These are phyloP conservation scores for Cenococcum geophilum DNA, from an alignment of 495 filamentous ascomycete species.

Conservation along the genomic window DNA sequence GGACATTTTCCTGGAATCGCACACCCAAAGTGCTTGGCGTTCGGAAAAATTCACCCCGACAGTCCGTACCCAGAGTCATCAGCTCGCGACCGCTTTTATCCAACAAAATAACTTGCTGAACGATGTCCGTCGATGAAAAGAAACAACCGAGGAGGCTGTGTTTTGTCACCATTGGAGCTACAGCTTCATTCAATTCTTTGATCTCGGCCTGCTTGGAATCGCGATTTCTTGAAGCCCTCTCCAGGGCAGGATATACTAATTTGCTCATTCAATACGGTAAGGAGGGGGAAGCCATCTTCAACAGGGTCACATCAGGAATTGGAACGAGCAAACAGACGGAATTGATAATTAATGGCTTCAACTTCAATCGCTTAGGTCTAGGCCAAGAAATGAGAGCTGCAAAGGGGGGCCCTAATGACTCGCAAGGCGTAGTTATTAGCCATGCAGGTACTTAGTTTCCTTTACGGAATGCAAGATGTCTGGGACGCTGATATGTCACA, in stretches of 20 bases:
- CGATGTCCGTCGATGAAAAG: neutral
- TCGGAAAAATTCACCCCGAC: neutral
- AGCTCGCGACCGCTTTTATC: neutral
- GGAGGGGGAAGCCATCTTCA: conserved; percentile 45
- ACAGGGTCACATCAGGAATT: conserved; percentile 21
- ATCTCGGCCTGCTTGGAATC: conserved; percentile 57
- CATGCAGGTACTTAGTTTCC: conserved; percentile 64
- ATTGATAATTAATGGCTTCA: conserved; percentile 57
- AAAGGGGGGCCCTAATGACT: conserved; percentile 34
- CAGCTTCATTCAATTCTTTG: conserved; percentile 70
- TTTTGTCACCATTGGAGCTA: conserved; percentile 89
- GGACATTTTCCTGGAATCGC: neutral
- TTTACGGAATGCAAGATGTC: neutral
- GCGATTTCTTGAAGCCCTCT: conserved; percentile 54
- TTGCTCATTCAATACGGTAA: conserved; percentile 74
- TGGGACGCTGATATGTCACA: neutral
- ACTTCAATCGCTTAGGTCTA: conserved; percentile 56
- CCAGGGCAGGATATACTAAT: conserved; percentile 51
- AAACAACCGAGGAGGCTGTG: conserved; percentile 43
- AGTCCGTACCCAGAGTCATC: neutral
- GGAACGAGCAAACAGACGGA: conserved; percentile 5
- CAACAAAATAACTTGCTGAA: neutral
- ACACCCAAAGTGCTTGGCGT: conserved; percentile 4
- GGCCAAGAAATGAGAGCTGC: conserved; percentile 50
- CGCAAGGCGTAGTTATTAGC: conserved; percentile 66